phyloP scores from a whole-genome alignment of 371 early-diverging fungal species.

The Coemansia linderi region DNA sequence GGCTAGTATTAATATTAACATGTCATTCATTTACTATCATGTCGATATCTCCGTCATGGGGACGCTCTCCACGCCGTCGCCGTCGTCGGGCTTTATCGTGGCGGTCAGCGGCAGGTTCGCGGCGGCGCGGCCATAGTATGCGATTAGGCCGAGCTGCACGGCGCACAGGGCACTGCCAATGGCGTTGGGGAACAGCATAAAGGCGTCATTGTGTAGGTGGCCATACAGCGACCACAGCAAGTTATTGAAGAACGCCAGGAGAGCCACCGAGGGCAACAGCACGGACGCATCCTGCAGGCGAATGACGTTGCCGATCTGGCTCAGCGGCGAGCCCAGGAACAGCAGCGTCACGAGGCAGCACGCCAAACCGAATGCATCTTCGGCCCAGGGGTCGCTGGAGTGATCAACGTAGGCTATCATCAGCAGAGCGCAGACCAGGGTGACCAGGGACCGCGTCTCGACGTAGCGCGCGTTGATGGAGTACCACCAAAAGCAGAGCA shows the following conservation, averaged over 20 bases:
- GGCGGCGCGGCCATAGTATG: conserved; percentile 34
- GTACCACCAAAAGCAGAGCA: conserved; percentile 33
- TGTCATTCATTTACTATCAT: neutral
- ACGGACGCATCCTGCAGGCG: conserved; percentile 32
- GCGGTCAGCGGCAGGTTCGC: conserved; percentile 8
- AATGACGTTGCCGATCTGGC: conserved; percentile 35
- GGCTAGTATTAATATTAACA: neutral
- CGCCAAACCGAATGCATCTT: conserved; percentile 19
- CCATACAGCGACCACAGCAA: conserved; percentile 42
- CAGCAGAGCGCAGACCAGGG: neutral
- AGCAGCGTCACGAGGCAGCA: conserved; percentile 38
- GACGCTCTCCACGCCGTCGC: conserved; percentile 5
- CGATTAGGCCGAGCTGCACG: conserved; percentile 37
- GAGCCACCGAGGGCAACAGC: conserved; percentile 34
- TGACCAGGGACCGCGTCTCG: conserved; percentile 14
- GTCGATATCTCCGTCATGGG: conserved; percentile 17
- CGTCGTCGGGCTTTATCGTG: neutral
- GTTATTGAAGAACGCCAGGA: conserved; percentile 34
- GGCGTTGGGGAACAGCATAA: conserved; percentile 41
- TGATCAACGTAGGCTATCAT: conserved; percentile 22
- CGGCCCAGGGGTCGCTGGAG: conserved; percentile 3
- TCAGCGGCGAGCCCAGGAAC: conserved; percentile 38
- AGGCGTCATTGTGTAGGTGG: conserved; percentile 25
- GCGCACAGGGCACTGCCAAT: conserved; percentile 35
- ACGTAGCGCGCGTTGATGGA: neutral